Conservation (phyloP, 805 yeast species). For the Komagataella pseudopastoris region DNA sequence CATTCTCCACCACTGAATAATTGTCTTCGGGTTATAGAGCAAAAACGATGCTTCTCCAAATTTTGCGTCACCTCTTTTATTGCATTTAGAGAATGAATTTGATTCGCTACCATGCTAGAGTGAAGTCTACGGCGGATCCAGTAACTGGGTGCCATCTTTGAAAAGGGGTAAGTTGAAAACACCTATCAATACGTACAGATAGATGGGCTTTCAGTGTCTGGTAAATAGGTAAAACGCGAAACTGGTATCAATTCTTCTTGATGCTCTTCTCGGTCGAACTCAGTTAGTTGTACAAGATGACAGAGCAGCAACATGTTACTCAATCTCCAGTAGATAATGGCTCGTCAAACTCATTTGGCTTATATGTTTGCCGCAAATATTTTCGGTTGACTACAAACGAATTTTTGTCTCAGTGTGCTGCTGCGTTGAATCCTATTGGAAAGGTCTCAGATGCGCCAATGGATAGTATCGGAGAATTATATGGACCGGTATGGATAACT, state of each 20-base stretch:
- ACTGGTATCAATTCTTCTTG: neutral
- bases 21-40: neutral
- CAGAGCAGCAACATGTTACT: neutral
- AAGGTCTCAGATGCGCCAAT: conserved; percentile 14
- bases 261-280: neutral
- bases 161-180: neutral
- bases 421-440: conserved; percentile 44
- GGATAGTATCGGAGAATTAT: conserved; percentile 50
- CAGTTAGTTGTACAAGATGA: neutral
- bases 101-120: neutral
- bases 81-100: neutral
- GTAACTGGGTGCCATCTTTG: neutral
- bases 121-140: neutral
- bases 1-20: neutral
- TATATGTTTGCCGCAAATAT: conserved; percentile 47
- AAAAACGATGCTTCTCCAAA: neutral
- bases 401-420: conserved; percentile 37
- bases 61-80: neutral
- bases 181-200: neutral
- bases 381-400: conserved; percentile 59
- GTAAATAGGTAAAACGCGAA: neutral
- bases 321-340: no score
- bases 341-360: conserved; percentile 27
- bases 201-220: no score
- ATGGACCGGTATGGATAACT: conserved; percentile 87